phyloP scores from a whole-genome alignment of 208 protist species.

The Leptomonas pyrrhocoris region DNA sequence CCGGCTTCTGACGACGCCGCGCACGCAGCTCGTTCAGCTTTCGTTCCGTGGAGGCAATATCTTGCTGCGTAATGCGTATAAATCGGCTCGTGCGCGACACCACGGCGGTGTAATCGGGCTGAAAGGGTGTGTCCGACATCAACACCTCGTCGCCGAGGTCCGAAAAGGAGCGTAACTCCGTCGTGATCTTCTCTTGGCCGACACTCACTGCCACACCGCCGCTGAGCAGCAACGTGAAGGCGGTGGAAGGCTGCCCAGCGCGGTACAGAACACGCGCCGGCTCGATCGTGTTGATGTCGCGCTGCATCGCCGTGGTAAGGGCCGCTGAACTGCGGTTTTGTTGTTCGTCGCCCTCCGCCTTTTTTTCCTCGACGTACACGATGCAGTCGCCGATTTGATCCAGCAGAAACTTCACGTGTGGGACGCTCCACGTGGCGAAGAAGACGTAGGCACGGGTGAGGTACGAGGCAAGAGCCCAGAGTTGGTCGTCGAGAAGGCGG shows the following conservation, averaged over 20 bases:
- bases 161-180: constrained; percentile 73
- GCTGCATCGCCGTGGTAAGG: neutral
- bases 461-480: constrained; percentile 69
- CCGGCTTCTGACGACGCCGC: constrained; percentile 15
- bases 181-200: constrained; percentile 36
- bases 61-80: constrained; percentile 53
- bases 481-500: constrained; percentile 59
- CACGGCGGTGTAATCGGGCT: constrained; percentile 74
- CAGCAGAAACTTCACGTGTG: constrained; percentile 62
- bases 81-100: constrained; percentile 55
- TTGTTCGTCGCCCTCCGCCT: constrained; percentile 7
- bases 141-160: constrained; percentile 61
- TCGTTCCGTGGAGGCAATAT: constrained; percentile 41
- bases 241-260: constrained; percentile 31
- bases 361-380: constrained; percentile 28
- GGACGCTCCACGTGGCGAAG: constrained; percentile 68
- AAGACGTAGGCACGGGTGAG: constrained; percentile 55
- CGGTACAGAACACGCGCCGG: constrained; percentile 46
- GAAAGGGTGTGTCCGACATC: constrained; percentile 31
- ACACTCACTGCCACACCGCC: constrained; percentile 53
- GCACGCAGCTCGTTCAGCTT: constrained; percentile 30
- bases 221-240: constrained; percentile 75
- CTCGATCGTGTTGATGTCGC: constrained; percentile 10
- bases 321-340: neutral
- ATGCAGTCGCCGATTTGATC: constrained; percentile 56